Evolutionary conservation across 2,329 filamentous ascomycete genomes (phyloP).

Genomic region (Xylaria digitata): DNA sequence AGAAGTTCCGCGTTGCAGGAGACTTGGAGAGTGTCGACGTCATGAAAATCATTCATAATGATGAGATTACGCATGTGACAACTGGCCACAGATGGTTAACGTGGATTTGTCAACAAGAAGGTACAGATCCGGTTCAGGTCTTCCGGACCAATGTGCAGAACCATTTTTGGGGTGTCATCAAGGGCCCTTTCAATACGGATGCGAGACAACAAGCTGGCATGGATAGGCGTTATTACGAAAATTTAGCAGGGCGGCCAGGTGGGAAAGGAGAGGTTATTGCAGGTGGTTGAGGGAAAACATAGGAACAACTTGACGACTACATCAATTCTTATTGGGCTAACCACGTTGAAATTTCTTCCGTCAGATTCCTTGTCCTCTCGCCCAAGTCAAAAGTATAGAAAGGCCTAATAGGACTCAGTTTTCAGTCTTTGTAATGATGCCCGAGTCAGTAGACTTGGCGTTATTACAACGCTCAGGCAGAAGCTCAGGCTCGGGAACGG

Average conservation of each 20-base stretch:
- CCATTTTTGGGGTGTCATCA: conserved; percentile 56
- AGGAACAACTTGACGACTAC: background rate
- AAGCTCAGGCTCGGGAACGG: background rate
- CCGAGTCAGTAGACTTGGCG: conserved; percentile 5
- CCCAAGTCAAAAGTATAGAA: background rate
- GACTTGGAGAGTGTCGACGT: conserved; percentile 57
- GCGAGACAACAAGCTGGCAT: conserved; percentile 58
- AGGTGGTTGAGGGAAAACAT: conserved; percentile 48
- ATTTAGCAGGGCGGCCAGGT: conserved; percentile 45
- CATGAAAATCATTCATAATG: conserved; percentile 59
- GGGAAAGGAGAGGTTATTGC: conserved; percentile 48
- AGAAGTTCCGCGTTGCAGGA: conserved; percentile 56
- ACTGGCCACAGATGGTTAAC: conserved; percentile 60
- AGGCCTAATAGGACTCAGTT: background rate
- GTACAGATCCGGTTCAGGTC: conserved; percentile 57
- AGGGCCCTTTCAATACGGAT: conserved; percentile 59
- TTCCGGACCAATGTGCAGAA: conserved; percentile 57
- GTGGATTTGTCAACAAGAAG: conserved; percentile 60
- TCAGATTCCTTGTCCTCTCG: background rate
- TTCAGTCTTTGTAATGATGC: background rate
- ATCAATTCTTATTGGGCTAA: background rate
- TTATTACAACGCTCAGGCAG: too few species aligned
- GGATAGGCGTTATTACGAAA: conserved; percentile 56
- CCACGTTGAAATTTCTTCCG: background rate
- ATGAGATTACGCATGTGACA: conserved; percentile 61